Evolutionary conservation across 441 rosid genomes (phyloP), one percentile per base, ranked within the genome.

Genomic region (Theobroma grandiflorum): DNA sequence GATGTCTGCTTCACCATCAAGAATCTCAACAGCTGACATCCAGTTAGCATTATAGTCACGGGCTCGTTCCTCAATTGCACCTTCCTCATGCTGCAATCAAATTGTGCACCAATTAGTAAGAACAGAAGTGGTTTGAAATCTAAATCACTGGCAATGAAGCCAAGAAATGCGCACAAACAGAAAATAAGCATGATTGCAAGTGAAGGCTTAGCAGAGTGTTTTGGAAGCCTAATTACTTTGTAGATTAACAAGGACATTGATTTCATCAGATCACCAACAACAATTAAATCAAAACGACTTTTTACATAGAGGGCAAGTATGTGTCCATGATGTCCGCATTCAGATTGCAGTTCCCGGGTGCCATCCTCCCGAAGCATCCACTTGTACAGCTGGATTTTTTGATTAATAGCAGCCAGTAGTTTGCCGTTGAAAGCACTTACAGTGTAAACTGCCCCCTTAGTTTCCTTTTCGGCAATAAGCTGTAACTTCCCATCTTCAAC

Each of bases 11-110:
- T n/a, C 99, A 49, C 95, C 99, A 69, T 97, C 99, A 0, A 97
- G 97, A 81, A 95, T 97, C 89, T 95, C 99, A 82, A 97, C 98
- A 1, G 98, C 99, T 42, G 99, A 89, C 99, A 95, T 95, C 99
- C 99, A 95, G 45, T 93, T 94, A 14, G 99, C 99, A 86, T 94
- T 97, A 80, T 97, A 93, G 79, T 97, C 99, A 62, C 97, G 95
- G 42, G 99, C 99, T 37, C 97, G 88, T 89, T 97, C 99, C 89
- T 97, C 99, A 0, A 97, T 97, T 6, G 98, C 99, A 63, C 99
- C 99, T 85, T 97, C 99, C 85, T 97, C 99, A n/a, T 97, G 98
- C 99, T 96, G 84, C 75, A 84, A 72, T 65, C 11, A 49, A 66
- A 49, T 14, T 45, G 12, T n/a, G 67, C 53, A 16, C 47, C 52